Conservation (phyloP, 176 grass and related monocot species). For the Zizania latifolia region DNA sequence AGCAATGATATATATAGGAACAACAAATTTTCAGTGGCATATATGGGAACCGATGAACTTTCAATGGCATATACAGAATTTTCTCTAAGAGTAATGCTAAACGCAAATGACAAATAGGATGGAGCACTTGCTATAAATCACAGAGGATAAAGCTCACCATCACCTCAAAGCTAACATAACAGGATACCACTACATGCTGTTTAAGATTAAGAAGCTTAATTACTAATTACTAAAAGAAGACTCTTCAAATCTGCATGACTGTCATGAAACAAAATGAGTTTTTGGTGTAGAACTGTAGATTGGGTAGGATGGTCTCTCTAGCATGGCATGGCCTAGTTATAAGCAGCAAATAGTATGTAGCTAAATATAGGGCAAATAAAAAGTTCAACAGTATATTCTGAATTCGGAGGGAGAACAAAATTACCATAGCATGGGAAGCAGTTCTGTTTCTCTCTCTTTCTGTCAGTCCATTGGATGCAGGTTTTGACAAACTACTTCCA, state of each 20-base stretch:
- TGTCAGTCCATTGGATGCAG: constrained; percentile 29
- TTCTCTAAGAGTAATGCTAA: background rate
- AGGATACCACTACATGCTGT: background rate
- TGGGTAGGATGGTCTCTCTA: background rate
- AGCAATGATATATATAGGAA: no score
- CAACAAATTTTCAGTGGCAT: no score
- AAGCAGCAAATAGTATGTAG: background rate
- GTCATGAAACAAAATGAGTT: background rate
- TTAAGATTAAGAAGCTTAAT: constrained; percentile 14
- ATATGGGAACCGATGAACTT: no score
- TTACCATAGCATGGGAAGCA: constrained; percentile 55
- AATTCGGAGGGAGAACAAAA: constrained; percentile 26
- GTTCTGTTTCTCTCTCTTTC: constrained; percentile 30
- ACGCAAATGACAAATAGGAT: background rate
- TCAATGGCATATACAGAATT: no score
- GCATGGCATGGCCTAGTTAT: background rate
- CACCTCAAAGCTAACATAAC: background rate
- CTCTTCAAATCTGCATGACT: background rate
- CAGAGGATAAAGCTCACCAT: background rate
- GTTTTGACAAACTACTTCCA: constrained; percentile 19
- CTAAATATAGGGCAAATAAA: background rate
- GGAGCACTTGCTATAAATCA: background rate
- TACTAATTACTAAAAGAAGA: background rate
- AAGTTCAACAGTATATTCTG: background rate
- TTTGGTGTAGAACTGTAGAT: background rate